Evolutionary conservation across 169 alveolate genomes (phyloP), one percentile per base, ranked within the genome.

Genomic region (Neospora caninum): DNA sequence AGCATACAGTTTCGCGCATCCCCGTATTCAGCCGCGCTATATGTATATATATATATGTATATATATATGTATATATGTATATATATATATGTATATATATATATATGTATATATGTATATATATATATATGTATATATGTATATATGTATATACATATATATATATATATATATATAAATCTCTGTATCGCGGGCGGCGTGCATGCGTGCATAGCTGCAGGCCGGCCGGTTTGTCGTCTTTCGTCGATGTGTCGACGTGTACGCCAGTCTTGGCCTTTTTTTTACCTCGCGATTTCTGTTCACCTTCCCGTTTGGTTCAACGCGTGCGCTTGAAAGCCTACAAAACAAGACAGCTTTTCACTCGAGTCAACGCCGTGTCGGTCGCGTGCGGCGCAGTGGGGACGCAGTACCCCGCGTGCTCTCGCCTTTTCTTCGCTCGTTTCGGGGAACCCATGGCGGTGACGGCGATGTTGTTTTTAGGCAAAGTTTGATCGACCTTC

Each of bases 401-500:
- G 38, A 7, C 67, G 7, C 69, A 39, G 69, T 25, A 6, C 53
- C 67, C 67, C 36, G 6, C 41, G 31, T 20, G 34, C 25, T 36
- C 36, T 13, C 22, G 36, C 67, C 38, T 82, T 25, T 0, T 39
- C 13, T 6, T 6, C 64, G 2, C 36, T 9, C n/a, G 73, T 64
- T 64, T 22, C 20, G n/a, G n/a, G n/a, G n/a, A n/a, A n/a, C n/a
- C n/a, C n/a, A n/a, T n/a, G n/a, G n/a, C n/a, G n/a, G n/a, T n/a
- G n/a, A n/a, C n/a, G n/a, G n/a, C n/a, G n/a, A n/a, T n/a, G n/a
- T 22, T 22, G 16, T 64, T 64, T 22, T 64, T 93, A 93, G 93
- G 67, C 86, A 86, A 41, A 93, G 91, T 80, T 88, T 94, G 43
- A 88, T 83, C n/a, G 93, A 80, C 54, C n/a, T 89, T 42, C 84